Evolutionary conservation across 208 protist genomes (phyloP).

Genomic region (Phytomonas sp.): DNA sequence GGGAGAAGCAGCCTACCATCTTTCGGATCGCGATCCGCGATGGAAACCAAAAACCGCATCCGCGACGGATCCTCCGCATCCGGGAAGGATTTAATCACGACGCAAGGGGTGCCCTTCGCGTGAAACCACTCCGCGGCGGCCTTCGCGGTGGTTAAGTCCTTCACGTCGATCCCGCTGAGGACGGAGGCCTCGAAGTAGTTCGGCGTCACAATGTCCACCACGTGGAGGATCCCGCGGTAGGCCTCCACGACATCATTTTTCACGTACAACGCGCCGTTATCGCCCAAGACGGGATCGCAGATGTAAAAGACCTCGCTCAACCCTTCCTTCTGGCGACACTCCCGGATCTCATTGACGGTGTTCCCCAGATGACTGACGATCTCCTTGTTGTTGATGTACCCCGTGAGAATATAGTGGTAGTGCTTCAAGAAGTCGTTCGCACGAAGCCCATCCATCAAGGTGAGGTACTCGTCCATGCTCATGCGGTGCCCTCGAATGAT

Average conservation of each 20-base stretch:
- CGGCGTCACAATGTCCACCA: slow-evolving; percentile 84
- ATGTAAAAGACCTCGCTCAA: slow-evolving; percentile 45
- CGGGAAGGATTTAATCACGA: slow-evolving; percentile 85
- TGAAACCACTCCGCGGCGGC: slow-evolving; percentile 80
- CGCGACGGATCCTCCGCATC: slow-evolving; percentile 25
- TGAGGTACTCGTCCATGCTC: slow-evolving; percentile 61
- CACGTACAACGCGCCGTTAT: slow-evolving; percentile 92
- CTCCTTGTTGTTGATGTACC: slow-evolving; percentile 90
- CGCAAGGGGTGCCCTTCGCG: slow-evolving; percentile 38
- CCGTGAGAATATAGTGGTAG: slow-evolving; percentile 90
- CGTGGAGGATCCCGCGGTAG: slow-evolving; percentile 75
- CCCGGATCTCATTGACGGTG: slow-evolving; percentile 57
- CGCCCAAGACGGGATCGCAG: slow-evolving; percentile 95
- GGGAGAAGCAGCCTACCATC: not conserved
- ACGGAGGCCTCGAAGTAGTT: slow-evolving; percentile 92
- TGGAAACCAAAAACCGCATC: slow-evolving; percentile 56
- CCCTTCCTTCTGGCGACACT: slow-evolving; percentile 23
- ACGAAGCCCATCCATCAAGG: slow-evolving; percentile 78
- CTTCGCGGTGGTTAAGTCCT: slow-evolving; percentile 40
- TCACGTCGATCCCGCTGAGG: slow-evolving; percentile 58
- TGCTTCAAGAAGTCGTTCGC: slow-evolving; percentile 69
- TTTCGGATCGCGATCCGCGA: not conserved
- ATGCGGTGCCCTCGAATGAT: slow-evolving; percentile 86
- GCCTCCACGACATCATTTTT: slow-evolving; percentile 81
- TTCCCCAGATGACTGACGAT: slow-evolving; percentile 57